Base-by-base conservation (phyloP, 331 rosid genomes). In the Quercus tomentella region DNA sequence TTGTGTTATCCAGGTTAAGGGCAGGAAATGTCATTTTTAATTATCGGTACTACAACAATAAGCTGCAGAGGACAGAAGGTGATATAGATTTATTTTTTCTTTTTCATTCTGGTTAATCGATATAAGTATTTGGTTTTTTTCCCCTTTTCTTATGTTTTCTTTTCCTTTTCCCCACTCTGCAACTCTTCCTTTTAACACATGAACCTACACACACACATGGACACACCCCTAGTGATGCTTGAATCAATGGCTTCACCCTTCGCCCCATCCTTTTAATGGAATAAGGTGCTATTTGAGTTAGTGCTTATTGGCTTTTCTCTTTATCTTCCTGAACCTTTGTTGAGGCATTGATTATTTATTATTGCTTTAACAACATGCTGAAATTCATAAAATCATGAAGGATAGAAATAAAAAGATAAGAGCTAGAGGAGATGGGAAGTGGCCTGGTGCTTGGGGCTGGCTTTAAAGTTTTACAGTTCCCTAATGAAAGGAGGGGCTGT, bases 1-100 rank as follows among this genome's bases (percentile, higher is more conserved):
- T 20, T 84, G 37, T 81, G 52, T 76, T 73, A 74, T 82, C 67
- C 97, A 93, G 97, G 90, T 85, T 93, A 89, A 88, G 94, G 84
- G 97, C 94, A 58, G 97, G 97, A 80, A 89, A 89, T 84, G 97
- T 93, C 82, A 84, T 89, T 72, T 93, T 91, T 74, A 93, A 91
- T 81, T 93, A 93, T 85, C 91, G 97, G 81, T 93, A 93, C 90
- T 90, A 87, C 91, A 86, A 85, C 85, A 91, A 91, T 86, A 88
- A 86, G 77, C 82, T 93, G 92, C 94, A 91, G 84, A 88, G 87
- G 80, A 90, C 98, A n/a, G 97, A 93, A 90, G 98, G 98, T 93
- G 85, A 71, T 72, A 54, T 62, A 63, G 4, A 73, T 45, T 56
- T 10, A 54, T 73, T 49, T 72, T 78, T 57, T 70, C 49, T 75